Evolutionary conservation across 805 yeast genomes (phyloP), one percentile per base, ranked within the genome.

Genomic region (Saturnispora gosingensis): DNA sequence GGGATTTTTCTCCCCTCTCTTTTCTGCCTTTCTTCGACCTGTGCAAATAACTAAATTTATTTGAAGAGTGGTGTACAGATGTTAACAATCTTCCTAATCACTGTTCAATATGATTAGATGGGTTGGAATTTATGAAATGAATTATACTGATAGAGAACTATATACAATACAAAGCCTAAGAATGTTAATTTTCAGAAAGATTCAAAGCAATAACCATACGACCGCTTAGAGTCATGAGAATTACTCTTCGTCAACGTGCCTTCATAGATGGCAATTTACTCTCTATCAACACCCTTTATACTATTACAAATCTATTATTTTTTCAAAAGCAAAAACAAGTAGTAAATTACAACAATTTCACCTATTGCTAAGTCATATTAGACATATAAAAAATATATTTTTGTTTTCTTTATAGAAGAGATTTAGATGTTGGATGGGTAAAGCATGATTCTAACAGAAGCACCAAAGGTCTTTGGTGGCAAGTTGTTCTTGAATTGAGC

Each of bases 401-500:
- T 38, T 47, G 46, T 50, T 46, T 55, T 51, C 50, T 53, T 56
- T 53, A 55, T 53, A 55, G 50, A 53, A 55, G 58, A 55, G 54
- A 49, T 67, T 85, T 91, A 91, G 88, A 91, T 93, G 96, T 85
- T 90, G 65, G 98, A 91, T 80, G 99, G 99, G 87, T 91, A 91
- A 78, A 91, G 90, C 96, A 93, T 89, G 82, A 93, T 83, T 83
- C 99, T 88, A 74, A 93, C 98, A 64, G 96, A 85, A 73, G 99
- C 97, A 81, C 99, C 99, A 75, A 93, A 91, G 68, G 98, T 89
- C 87, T 91, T 90, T 67, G 99, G 90, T 76, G 99, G 99, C 73
- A 93, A 85, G 90, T 93, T 93, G 78, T 86, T 82, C 81, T 88
- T 90, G 95, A 93, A 93, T 79, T 83, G 88, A 71, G 99, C 98